Evolutionary conservation across 805 yeast species (phyloP).

Genomic region (Hanseniaspora mollemarum): DNA sequence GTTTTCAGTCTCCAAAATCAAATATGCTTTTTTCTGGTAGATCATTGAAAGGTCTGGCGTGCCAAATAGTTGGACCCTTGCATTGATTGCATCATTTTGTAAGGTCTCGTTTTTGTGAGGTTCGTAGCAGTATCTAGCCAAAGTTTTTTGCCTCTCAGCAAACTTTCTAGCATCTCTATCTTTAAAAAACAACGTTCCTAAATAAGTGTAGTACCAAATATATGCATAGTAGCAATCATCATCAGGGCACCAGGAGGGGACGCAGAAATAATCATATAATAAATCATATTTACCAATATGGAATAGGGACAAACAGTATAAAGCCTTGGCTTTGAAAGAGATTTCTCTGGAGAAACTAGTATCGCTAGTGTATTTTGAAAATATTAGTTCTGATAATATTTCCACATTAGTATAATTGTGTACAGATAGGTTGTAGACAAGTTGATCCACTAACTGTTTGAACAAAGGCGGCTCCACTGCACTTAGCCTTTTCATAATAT

Average conservation of each 20-base stretch:
- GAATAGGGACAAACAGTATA: not conserved
- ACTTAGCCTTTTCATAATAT: not conserved
- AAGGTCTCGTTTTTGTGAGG: not conserved
- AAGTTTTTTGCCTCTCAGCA: not conserved
- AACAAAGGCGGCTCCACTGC: not conserved
- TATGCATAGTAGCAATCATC: not conserved
- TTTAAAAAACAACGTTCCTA: not conserved
- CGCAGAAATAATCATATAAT: not conserved
- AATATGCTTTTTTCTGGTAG: not conserved
- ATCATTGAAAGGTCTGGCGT: not conserved
- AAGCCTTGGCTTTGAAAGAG: not conserved
- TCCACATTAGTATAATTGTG: slow-evolving; percentile 1
- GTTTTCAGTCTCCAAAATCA: slow-evolving; percentile 59
- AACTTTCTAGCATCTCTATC: not conserved
- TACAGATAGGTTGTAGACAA: not conserved
- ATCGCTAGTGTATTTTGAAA: not conserved
- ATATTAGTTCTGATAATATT: not conserved
- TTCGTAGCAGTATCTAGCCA: not conserved
- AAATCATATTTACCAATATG: slow-evolving; percentile 1
- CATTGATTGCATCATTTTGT: not conserved
- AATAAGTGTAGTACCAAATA: slow-evolving; percentile 1
- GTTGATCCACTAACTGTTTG: not conserved
- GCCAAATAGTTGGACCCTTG: not conserved
- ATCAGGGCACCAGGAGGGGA: not conserved
- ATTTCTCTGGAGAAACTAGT: not conserved